phyloP scores from a whole-genome alignment of 768 basidiomycete species.

The Serendipita sp. region DNA sequence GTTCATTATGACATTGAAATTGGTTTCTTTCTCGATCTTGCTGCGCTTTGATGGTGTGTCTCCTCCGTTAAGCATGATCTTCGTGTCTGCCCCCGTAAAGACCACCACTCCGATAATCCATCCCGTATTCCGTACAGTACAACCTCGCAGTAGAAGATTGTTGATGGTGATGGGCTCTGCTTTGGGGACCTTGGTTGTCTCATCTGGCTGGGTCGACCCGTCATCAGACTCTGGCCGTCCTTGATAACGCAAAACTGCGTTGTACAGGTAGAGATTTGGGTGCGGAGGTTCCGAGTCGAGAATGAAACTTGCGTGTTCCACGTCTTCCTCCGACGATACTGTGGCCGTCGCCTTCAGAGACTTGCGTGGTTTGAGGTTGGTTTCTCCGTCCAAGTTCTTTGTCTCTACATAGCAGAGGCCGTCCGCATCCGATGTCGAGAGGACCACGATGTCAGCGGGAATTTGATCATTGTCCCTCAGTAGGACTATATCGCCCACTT shows the following conservation, averaged over 20 bases:
- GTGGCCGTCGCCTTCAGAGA: slow-evolving; percentile 58
- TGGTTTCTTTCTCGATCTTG: slow-evolving; percentile 97
- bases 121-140: slow-evolving; percentile 71
- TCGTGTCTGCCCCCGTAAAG: slow-evolving; percentile 80
- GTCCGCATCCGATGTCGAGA: slow-evolving; percentile 83
- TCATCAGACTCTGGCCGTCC: neutral
- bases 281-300: slow-evolving; percentile 90
- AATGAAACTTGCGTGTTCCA: slow-evolving; percentile 72
- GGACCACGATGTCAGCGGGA: slow-evolving; percentile 86
- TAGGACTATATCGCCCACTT: slow-evolving; percentile 90
- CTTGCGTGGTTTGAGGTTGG: slow-evolving; percentile 81
- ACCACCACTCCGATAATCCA: slow-evolving; percentile 93
- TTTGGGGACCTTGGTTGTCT: slow-evolving; percentile 32
- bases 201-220: slow-evolving; percentile 32
- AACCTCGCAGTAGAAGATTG: slow-evolving; percentile 83
- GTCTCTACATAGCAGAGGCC: slow-evolving; percentile 93
- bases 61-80: slow-evolving; percentile 81
- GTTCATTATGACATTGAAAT: slow-evolving; percentile 94
- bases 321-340: slow-evolving; percentile 74
- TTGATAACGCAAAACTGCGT: slow-evolving; percentile 61
- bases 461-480: slow-evolving; percentile 90
- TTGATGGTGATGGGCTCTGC: slow-evolving; percentile 56
- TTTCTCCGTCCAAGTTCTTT: slow-evolving; percentile 96
- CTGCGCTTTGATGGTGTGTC: slow-evolving; percentile 91
- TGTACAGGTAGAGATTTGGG: slow-evolving; percentile 84